These are phyloP conservation scores for Haplographium delicatum DNA, from an alignment of 495 filamentous ascomycete genomes.

Conservation along the genomic window DNA sequence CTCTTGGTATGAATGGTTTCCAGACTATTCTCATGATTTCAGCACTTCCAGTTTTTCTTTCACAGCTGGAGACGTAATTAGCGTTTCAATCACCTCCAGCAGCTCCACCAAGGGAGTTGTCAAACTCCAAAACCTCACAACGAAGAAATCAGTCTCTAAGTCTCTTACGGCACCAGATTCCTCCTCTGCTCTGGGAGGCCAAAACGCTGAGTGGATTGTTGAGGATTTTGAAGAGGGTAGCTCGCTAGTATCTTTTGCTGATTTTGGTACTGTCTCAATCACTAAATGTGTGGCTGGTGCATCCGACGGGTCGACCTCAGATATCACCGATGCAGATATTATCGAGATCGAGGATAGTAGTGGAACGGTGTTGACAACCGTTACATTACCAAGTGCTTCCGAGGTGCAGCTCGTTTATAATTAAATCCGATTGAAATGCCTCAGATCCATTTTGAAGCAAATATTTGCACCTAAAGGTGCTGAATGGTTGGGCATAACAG, in stretches of 20 bases:
- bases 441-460: too few species aligned
- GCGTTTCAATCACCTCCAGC: constrained; percentile 42
- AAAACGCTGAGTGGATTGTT: constrained; percentile 37
- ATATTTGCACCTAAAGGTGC: too few species aligned
- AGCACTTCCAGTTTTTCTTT: constrained; percentile 37
- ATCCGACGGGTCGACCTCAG: not conserved
- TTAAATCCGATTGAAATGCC: too few species aligned
- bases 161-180: constrained; percentile 33
- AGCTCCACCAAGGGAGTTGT: constrained; percentile 47
- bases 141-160: constrained; percentile 48
- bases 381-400: not conserved
- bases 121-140: constrained; percentile 49
- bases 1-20: constrained; percentile 65
- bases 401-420: not conserved
- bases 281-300: constrained; percentile 19
- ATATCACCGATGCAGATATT: not conserved
- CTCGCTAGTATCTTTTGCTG: constrained; percentile 28
- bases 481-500: too few species aligned
- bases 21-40: constrained; percentile 51
- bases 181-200: constrained; percentile 6
- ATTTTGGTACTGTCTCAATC: constrained; percentile 33
- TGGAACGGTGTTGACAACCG: not conserved
- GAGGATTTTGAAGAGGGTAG: constrained; percentile 29
- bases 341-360: not conserved
- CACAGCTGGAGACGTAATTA: constrained; percentile 49